Evolutionary conservation across 2,329 filamentous ascomycete genomes (phyloP), one percentile per base, ranked within the genome.

Genomic region (Venturia carpophila): DNA sequence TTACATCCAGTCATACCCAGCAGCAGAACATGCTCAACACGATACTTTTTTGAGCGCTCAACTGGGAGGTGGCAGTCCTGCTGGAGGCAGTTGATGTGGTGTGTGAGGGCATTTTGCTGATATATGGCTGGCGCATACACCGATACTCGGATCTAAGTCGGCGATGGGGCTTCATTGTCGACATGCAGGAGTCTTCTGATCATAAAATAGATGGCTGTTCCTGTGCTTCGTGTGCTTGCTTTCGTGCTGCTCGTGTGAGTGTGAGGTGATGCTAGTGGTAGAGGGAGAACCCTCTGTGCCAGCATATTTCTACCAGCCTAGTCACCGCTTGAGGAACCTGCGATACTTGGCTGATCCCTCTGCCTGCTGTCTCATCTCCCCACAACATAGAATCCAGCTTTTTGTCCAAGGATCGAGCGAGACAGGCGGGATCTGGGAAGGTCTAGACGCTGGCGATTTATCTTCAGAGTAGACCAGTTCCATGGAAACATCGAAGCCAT

Each of bases 131-230:
- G 52, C 27, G 52, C n/a, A 34, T 58, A 27, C 37, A 58, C 17
- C 27, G 27, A 21, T 37, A 58, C 52, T 37, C 52, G 17, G 30
- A 58, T 58, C 49, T n/a, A 34, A 37, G 11, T 58, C 30, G 30
- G 19, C 27, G 27, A 58, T n/a, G 27, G 30, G 5, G 21, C 30
- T 58, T 27, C 52, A 58, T n/a, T 37, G 30, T 27, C 37, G 15
- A 37, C 37, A 58, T 34, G 17, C 52, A n/a, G 30, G 27, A 58
- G 17, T 58, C 52, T 37, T 58, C 52, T 37, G 52, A 58, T 58
- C 7, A 58, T 37, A 37, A 30, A 58, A 58, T 58, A 58, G 52
- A 58, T n/a, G 52, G 30, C 0, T 37, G 37, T 58, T 58, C 52
- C 27, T 39, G 52, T 37, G 52, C 52, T 47, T 24, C 21, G 19